Conservation (phyloP, 2,329 filamentous ascomycete species). For the Claviceps africana region DNA sequence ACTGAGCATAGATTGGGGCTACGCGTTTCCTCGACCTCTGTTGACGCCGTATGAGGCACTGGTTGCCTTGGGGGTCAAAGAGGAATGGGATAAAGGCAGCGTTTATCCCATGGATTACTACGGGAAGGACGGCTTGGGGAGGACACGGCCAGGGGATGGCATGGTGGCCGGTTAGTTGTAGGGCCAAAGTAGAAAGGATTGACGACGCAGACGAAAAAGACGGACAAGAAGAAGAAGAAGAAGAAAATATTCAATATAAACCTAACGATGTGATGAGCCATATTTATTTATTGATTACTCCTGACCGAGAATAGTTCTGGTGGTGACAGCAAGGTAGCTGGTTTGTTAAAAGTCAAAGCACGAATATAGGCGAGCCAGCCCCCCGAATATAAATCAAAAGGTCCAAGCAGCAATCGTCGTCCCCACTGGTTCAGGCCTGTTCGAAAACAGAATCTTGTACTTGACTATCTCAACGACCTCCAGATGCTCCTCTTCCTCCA, state of each 20-base stretch:
- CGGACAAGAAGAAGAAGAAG: background rate
- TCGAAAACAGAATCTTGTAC: slow-evolving; percentile 75
- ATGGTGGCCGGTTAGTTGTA: background rate
- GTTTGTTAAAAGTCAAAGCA: background rate
- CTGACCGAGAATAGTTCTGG: background rate
- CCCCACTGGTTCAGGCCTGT: slow-evolving; percentile 75
- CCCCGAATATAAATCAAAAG: background rate
- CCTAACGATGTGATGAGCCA: background rate
- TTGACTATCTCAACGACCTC: slow-evolving; percentile 81
- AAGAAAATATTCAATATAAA: background rate
- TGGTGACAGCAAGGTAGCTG: background rate
- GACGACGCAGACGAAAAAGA: too few relatives aligned
- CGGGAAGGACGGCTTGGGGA: slow-evolving; percentile 75
- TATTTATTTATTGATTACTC: background rate
- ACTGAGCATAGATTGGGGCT: slow-evolving; percentile 96
- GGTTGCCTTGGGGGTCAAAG: slow-evolving; percentile 65
- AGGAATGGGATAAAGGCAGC: slow-evolving; percentile 48
- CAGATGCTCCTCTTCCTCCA: slow-evolving; percentile 35
- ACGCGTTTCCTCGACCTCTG: slow-evolving; percentile 79
- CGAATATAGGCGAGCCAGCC: background rate
- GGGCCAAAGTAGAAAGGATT: background rate
- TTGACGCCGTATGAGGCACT: slow-evolving; percentile 92
- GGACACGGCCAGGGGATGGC: slow-evolving; percentile 43
- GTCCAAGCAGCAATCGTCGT: slow-evolving; percentile 5
- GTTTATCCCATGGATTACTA: slow-evolving; percentile 99